Percentiles rank a stretch among this genome's conserved stretches.
These are phyloP conservation scores for Colletotrichum lindemuthianum DNA, from an alignment of 2,329 filamentous ascomycete species.

Conservation along the genomic window DNA sequence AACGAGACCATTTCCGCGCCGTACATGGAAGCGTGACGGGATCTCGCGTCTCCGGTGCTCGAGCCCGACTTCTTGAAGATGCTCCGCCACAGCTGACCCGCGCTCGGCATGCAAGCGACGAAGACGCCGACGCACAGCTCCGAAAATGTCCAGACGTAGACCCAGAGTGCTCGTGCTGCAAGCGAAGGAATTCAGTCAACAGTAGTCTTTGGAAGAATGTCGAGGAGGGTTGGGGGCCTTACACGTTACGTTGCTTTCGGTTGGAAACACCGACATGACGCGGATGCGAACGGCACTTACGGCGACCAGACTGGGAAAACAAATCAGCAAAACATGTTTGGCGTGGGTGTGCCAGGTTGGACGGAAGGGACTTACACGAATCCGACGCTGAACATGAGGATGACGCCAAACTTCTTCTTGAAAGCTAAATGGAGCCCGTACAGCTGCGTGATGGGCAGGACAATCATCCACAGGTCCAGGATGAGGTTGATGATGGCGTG, in stretches of 20 bases:
- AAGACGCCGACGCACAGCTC: constrained; percentile 14
- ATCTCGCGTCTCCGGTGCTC: neutral
- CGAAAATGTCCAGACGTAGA: constrained; percentile 15
- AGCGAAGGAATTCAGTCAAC: neutral
- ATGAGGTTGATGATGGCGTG: constrained; percentile 37
- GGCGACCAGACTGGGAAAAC: neutral
- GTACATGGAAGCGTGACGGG: neutral
- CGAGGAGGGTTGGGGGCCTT: neutral
- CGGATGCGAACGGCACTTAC: constrained; percentile 5
- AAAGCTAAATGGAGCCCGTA: constrained; percentile 36
- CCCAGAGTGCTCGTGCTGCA: constrained; percentile 7
- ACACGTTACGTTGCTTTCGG: neutral
- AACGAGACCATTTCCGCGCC: neutral
- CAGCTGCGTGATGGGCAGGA: constrained; percentile 36
- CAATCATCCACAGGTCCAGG: constrained; percentile 38
- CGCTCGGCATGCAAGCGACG: constrained; percentile 5
- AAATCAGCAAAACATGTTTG: neutral
- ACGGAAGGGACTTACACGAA: neutral
- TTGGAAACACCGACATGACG: neutral
- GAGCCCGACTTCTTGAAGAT: neutral
- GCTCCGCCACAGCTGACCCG: constrained; percentile 2
- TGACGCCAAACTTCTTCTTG: constrained; percentile 36
- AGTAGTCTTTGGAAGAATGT: neutral
- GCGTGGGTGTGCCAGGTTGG: no score
- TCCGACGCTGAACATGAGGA: constrained; percentile 12